Base-by-base conservation (phyloP, 1,139 yeast species). In the Suhomyces guaymorum region DNA sequence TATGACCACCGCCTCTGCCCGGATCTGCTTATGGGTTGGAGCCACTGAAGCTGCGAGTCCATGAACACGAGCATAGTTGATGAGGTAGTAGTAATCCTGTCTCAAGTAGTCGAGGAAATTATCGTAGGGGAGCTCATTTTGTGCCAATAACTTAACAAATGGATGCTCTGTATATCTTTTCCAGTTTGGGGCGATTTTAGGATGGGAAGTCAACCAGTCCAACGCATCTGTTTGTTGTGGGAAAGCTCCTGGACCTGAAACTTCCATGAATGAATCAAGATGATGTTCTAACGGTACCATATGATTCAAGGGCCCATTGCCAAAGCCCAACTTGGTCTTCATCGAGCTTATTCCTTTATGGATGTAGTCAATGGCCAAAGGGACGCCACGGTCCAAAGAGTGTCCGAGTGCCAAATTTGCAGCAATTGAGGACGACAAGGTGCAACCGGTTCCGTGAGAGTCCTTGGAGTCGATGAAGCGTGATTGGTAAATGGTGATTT, bases 381-480 rank as follows among this genome's bases (percentile, higher is more conserved):
- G 67, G 6, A 85, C 72, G 0, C 95, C 66, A 4, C 66, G 69
- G 2, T 51, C 45, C 8, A 85, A 49, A 0, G 64, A 24, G 22
- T 51, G 44, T 0, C 79, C 80, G 27, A 65, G 66, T 2, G 95
- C 90, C 30, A 87, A 48, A 47, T 84, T 80, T 1, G 94, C 79
- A 0, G 95, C 82, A 47, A 89, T 82, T 1, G 95, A 73, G 1
- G 96, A 81, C 0, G 95, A 80, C 33, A 89, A 65, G 0, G 96
- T 85, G 57, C 97, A 89, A 0, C 97, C 97, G 2, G 96, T 87
- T 7, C 97, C 97, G 55, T 89, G 97, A 1, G 89, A 80, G 49
- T 80, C 76, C 4, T 60, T 54, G 2, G 87, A 69, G 3, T 62
- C 56, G 13, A 80, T 57, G 46, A 56, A 75, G 2, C 55, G 57